phyloP scores from a whole-genome alignment of 306 rosid species.

The Trifolium pratense region DNA sequence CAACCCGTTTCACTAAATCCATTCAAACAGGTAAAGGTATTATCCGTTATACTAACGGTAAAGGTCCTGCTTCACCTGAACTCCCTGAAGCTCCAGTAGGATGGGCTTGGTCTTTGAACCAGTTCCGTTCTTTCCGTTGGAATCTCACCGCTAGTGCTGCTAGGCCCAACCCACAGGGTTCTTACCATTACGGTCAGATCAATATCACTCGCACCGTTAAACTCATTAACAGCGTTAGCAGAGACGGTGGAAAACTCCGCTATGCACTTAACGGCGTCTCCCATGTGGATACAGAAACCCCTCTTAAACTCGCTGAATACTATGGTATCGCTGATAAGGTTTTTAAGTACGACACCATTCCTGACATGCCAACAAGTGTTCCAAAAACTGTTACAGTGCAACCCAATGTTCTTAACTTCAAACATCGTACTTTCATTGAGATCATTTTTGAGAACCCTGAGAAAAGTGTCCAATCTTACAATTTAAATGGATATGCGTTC shows the following conservation, averaged over 20 bases:
- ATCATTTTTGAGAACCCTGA: conserved; percentile 83
- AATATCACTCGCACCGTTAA: conserved; percentile 75
- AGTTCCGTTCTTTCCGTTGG: conserved; percentile 82
- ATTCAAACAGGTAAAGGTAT: conserved; percentile 55
- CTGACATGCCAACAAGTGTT: conserved; percentile 36
- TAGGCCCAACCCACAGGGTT: conserved; percentile 93
- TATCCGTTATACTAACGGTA: conserved; percentile 56
- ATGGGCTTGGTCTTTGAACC: conserved; percentile 95
- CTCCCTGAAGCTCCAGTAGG: conserved; percentile 67
- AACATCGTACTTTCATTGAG: conserved; percentile 60
- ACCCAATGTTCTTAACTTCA: conserved; percentile 55
- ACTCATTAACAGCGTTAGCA: conserved; percentile 54
- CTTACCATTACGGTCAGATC: conserved; percentile 75
- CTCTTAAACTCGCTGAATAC: conserved; percentile 83
- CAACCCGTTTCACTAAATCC: conserved; percentile 67
- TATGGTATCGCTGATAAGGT: conserved; percentile 47
- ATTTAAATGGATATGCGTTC: conserved; percentile 70
- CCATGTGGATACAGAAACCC: conserved; percentile 61
- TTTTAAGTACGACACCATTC: conserved; percentile 56
- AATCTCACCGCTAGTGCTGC: conserved; percentile 93
- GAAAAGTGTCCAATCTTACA: conserved; percentile 72
- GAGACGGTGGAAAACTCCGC: conserved; percentile 62
- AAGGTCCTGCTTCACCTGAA: conserved; percentile 61
- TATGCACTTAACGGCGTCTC: conserved; percentile 77
- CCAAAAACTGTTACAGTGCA: not conserved